Base-by-base conservation (phyloP, 345 rosid species). In the Aquilaria malaccensis region DNA sequence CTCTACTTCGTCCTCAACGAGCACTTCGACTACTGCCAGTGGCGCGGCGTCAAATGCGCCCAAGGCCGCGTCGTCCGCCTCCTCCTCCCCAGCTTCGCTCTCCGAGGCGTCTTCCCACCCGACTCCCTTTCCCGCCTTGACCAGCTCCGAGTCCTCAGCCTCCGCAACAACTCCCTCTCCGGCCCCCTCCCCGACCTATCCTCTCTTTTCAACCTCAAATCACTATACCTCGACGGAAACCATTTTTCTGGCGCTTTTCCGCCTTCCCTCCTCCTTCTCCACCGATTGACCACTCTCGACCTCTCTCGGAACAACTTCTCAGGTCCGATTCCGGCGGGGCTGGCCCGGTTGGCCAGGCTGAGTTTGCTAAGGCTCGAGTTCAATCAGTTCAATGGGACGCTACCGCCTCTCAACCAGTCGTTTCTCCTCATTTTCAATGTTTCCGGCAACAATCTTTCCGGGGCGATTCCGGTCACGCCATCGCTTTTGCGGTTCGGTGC, bases 21-120 rank as follows among this genome's bases (percentile, higher is more conserved):
- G 79, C 96, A 86, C 59, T 89, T 80, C 84, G 97, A 93, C 58
- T 89, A 80, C 80, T 93, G 98, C 65, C 92, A 86, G 67, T 93
- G 98, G 97, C 97, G 72, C 15, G 99, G 99, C 50, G 88, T 87
- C 46, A 83, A 81, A 61, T 93, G 99, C 56, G 76, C 72, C 2
- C 97, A 87, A 30, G 90, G 96, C 58, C 88, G 96, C 2, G 81
- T 93, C 30, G 87, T 93, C 53, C 96, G 97, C 45, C 65, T 83
- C 60, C 66, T 76, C 41, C 82, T 87, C 68, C 81, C 76, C 13
- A 59, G 77, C 52, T 72, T 60, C 67, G 79, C 77, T 33, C 85
- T 89, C 59, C 95, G 94, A 7, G 99, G 99, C 52, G 53, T 55
- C 52, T 74, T 94, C 56, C 69, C 96, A 6, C 67, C 96, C 2